Evolutionary conservation across 2,329 filamentous ascomycete genomes (phyloP).

Genomic region (Pseudocercospora fuligena): DNA sequence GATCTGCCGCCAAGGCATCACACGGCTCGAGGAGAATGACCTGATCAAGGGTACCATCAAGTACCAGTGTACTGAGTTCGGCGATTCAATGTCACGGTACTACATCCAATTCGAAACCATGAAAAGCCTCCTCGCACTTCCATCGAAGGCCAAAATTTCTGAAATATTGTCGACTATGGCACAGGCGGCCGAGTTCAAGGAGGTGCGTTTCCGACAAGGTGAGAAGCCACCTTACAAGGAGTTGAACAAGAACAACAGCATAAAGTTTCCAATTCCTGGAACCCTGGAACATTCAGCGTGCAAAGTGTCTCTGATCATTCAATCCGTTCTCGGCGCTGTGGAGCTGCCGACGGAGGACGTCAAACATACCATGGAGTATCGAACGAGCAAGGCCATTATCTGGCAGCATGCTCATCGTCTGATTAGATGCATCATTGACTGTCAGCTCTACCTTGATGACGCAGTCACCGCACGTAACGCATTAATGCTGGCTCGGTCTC

Average conservation of each 20-base stretch:
- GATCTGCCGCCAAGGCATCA: slow-evolving; percentile 73
- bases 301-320: slow-evolving; percentile 79
- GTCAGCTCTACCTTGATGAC: slow-evolving; percentile 67
- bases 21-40: slow-evolving; percentile 63
- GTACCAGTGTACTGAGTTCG: slow-evolving; percentile 71
- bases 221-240: slow-evolving; percentile 74
- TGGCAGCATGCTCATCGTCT: slow-evolving; percentile 73
- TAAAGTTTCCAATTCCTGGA: slow-evolving; percentile 73
- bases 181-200: slow-evolving; percentile 73
- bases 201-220: slow-evolving; percentile 70
- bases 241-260: slow-evolving; percentile 70
- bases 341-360: slow-evolving; percentile 65
- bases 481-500: slow-evolving; percentile 76
- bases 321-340: slow-evolving; percentile 71
- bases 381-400: slow-evolving; percentile 65
- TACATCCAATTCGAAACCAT: slow-evolving; percentile 82
- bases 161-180: slow-evolving; percentile 70
- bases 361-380: slow-evolving; percentile 61
- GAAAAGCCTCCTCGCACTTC: slow-evolving; percentile 69
- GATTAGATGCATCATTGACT: slow-evolving; percentile 77
- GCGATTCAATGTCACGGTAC: slow-evolving; percentile 81
- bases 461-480: slow-evolving; percentile 69
- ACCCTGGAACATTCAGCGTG: slow-evolving; percentile 69
- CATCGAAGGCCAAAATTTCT: slow-evolving; percentile 64
- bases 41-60: slow-evolving; percentile 58